A percentile compares a stretch with the other conserved stretches of the same genome.
Conservation (phyloP, 2,329 filamentous ascomycete genomes). For the Hymenoscyphus scutula region DNA sequence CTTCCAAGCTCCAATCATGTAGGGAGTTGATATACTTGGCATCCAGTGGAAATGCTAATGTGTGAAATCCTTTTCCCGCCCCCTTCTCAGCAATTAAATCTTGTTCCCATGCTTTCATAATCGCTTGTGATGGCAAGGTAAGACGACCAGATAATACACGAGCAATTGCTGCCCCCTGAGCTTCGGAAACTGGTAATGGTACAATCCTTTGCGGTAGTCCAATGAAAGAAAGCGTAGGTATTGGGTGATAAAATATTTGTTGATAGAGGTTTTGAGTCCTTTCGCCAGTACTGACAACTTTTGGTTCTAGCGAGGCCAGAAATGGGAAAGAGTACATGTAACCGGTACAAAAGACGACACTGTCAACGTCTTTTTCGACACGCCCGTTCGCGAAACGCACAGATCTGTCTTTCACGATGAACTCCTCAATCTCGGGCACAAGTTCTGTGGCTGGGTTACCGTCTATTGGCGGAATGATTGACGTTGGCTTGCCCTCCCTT, state of each 20-base stretch:
- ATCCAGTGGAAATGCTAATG: neutral
- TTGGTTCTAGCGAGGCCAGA: neutral
- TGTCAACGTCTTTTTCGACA: neutral
- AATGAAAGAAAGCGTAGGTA: slow-evolving; percentile 1
- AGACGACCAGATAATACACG: slow-evolving; percentile 2
- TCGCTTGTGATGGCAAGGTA: neutral
- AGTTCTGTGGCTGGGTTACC: neutral
- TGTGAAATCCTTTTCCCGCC: neutral
- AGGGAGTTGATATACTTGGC: neutral
- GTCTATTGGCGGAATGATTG: neutral
- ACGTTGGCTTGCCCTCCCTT: neutral
- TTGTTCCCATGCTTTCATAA: neutral
- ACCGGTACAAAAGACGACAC: neutral
- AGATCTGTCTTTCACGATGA: neutral
- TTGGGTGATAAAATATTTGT: slow-evolving; percentile 5
- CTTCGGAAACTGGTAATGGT: neutral
- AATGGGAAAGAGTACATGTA: slow-evolving; percentile 6
- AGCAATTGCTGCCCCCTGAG: neutral
- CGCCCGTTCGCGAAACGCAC: neutral
- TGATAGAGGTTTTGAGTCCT: neutral
- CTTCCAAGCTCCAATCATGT: neutral
- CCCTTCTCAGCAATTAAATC: neutral
- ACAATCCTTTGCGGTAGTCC: slow-evolving; percentile 1
- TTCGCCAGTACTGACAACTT: neutral
- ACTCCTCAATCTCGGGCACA: slow-evolving; percentile 2